Base-by-base conservation (phyloP, 371 early-diverging fungal species). In the Rhizopus stolonifer region DNA sequence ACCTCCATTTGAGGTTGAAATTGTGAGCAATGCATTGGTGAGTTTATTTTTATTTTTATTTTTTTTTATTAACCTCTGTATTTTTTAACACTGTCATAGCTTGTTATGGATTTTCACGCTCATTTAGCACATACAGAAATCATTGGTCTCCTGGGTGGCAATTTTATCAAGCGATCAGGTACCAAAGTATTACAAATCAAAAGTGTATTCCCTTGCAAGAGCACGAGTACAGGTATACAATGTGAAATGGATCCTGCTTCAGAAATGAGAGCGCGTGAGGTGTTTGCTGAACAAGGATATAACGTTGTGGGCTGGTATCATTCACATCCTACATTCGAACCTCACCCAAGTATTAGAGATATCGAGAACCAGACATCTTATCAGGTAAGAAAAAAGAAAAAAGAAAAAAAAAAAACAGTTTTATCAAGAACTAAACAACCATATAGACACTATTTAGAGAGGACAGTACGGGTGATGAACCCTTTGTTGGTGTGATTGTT, bases 251-350 rank as follows among this genome's bases (percentile, higher is more conserved):
- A 91, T 52, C 93, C 94, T 0, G 84, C 66, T n/a, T 86, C 87
- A 7, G 89, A 92, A 52, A 79, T 93, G 56, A 80, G 75, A 25
- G 91, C 89, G 0, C 73, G 91, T 4, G 82, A 84, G 49, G 80
- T 80, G 46, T 89, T 93, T 63, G 80, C 77, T 1, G 77, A 80
- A 26, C 74, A 75, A 33, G 88, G 89, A 0, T 72, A 87, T 56
- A 74, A 77, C 13, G 88, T 93, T 9, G 91, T 93, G n/a, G 94
- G 94, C 33, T 93, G 94, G 94, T 93, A 91, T 69, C 94, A 93
- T 63, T 89, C 89, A 34, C 94, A 93, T 66, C 94, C 94, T 17
- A 84, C 88, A 0, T 92, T 92, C 66, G 83, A 83, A 45, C 90
- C 94, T 2, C 79, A 85, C 22, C 94, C 94, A 36, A 89, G 89